Evolutionary conservation across 1,284 basidiomycete genomes (phyloP).

Genomic region (Serendipita sp.): DNA sequence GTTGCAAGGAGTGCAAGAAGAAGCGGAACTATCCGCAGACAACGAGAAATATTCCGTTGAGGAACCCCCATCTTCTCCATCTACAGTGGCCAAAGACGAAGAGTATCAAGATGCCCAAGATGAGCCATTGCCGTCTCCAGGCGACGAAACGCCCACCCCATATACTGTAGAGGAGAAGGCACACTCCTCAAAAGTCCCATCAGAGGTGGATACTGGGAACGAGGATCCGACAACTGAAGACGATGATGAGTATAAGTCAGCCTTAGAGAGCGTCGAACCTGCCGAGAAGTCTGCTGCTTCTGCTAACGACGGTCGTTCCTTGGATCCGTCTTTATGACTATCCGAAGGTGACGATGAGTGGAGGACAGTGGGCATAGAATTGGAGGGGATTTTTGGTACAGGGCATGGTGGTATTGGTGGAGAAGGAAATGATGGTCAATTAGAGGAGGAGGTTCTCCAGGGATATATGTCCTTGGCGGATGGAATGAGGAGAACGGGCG

Average conservation of each 20-base stretch:
- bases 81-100: neutral
- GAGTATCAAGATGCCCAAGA: neutral
- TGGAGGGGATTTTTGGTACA: neutral
- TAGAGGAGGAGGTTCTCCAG: neutral
- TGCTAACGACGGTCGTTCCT: neutral
- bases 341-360: neutral
- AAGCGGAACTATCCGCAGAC: neutral
- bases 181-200: no score
- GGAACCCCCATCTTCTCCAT: neutral
- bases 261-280: neutral
- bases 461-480: neutral
- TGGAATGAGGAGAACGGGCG: neutral
- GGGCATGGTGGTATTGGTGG: neutral
- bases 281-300: neutral
- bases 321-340: neutral
- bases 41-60: neutral
- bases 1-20: neutral
- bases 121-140: no score
- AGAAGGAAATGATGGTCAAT: neutral
- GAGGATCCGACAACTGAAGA: neutral
- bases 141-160: no score
- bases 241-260: neutral
- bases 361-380: neutral
- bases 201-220: neutral
- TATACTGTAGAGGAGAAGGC: no score